Percentiles rank a stretch among this genome's conserved stretches.
phyloP scores from a whole-genome alignment of 371 early-diverging fungal genomes.

The Polyrhizophydium stewartii region DNA sequence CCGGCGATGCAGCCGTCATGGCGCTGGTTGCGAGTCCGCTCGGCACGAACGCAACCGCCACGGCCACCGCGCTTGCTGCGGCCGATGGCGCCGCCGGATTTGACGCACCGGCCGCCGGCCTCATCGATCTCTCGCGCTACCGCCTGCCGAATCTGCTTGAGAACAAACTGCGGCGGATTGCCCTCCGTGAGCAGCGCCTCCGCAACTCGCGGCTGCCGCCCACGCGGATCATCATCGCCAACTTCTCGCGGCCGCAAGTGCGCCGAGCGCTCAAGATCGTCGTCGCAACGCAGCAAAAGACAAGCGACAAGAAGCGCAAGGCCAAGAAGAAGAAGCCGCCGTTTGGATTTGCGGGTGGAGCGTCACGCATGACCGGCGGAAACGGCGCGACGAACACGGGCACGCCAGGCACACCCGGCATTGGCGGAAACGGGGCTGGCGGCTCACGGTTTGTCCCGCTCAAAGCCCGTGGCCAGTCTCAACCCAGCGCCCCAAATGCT shows the following conservation, averaged over 20 bases:
- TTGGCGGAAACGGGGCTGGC: no score
- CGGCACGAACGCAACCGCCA: no score
- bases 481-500: no score
- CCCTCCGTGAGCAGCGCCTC: constrained; percentile 6
- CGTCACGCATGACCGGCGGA: neutral
- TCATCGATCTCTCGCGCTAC: constrained; percentile 3
- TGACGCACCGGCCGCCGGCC: neutral
- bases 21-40: no score
- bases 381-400: no score
- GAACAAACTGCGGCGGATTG: constrained; percentile 6
- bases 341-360: neutral
- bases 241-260: constrained; percentile 8
- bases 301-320: neutral
- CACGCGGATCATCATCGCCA: constrained; percentile 13
- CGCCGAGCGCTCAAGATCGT: neutral
- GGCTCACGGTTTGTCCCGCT: no score
- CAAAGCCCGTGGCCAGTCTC: no score
- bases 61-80: no score
- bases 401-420: no score
- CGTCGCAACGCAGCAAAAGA: neutral
- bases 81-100: no score
- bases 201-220: constrained; percentile 9
- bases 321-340: neutral
- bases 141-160: constrained; percentile 14
- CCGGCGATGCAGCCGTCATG: no score